A percentile compares a stretch with the other conserved stretches of the same genome.
These are phyloP conservation scores for Fomitopsis schrenkii DNA, from an alignment of 1,284 basidiomycete genomes.

Conservation along the genomic window DNA sequence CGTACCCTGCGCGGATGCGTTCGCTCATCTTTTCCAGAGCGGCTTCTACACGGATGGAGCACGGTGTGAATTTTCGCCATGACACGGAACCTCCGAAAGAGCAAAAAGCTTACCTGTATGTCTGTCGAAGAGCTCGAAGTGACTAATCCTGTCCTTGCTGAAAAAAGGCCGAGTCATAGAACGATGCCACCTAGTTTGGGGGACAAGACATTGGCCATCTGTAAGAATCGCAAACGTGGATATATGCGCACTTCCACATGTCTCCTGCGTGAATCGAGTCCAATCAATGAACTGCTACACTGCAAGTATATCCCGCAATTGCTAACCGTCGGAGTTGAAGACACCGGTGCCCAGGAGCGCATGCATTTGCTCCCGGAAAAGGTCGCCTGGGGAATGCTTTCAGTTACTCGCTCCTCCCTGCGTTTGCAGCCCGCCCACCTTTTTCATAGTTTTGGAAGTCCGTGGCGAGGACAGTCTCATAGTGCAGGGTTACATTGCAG, in stretches of 20 bases:
- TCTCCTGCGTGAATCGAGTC: slow-evolving; percentile 14
- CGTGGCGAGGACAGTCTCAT: slow-evolving; percentile 19
- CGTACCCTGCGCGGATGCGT: slow-evolving; percentile 6
- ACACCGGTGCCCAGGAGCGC: slow-evolving; percentile 40
- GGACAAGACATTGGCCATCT: not conserved
- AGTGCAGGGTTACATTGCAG: not conserved
- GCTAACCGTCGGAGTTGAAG: slow-evolving; percentile 30
- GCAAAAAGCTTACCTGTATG: slow-evolving; percentile 4
- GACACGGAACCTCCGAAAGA: not conserved
- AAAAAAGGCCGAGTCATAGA: slow-evolving; percentile 23
- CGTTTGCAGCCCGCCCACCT: slow-evolving; percentile 4
- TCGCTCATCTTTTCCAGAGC: slow-evolving; percentile 4
- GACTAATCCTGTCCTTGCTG: slow-evolving; percentile 8
- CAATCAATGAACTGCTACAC: not conserved
- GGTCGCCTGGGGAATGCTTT: not conserved
- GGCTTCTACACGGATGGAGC: not conserved
- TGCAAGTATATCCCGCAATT: not conserved
- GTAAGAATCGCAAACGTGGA: not conserved
- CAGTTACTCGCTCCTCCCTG: too few relatives aligned
- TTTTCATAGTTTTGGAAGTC: slow-evolving; percentile 17
- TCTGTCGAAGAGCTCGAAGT: slow-evolving; percentile 11
- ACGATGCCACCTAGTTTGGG: slow-evolving; percentile 20
- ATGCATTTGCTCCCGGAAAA: slow-evolving; percentile 17
- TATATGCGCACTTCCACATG: slow-evolving; percentile 24
- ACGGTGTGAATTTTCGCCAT: not conserved